Conservation (phyloP, 345 rosid species). For the Camelina neglecta region DNA sequence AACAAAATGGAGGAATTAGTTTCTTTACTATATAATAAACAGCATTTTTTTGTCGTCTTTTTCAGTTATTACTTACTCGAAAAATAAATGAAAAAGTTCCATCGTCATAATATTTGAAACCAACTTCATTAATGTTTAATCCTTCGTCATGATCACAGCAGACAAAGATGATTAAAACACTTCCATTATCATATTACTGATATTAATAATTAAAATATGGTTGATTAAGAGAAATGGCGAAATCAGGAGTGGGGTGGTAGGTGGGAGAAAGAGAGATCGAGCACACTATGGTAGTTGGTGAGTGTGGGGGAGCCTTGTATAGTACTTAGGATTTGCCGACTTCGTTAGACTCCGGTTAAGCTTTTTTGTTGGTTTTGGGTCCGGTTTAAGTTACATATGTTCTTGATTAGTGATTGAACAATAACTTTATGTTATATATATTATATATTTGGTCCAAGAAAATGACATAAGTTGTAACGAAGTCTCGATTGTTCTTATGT, state of each 20-base stretch:
- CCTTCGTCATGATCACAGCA: constrained; percentile 2
- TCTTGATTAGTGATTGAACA: constrained; percentile 8
- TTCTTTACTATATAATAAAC: neutral
- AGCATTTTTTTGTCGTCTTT: neutral
- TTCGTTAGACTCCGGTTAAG: constrained; percentile 23
- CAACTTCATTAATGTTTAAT: constrained; percentile 4
- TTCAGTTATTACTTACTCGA: neutral
- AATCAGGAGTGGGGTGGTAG: constrained; percentile 42
- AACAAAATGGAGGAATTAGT: no score
- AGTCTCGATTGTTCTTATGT: neutral
- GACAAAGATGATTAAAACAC: constrained; percentile 22
- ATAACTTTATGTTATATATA: neutral
- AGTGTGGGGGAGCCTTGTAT: constrained; percentile 26
- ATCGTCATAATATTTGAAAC: constrained; percentile 15
- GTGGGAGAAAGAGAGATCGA: constrained; percentile 41
- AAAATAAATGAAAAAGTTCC: neutral
- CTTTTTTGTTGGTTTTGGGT: constrained; percentile 19
- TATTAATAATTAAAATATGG: neutral
- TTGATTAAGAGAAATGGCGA: constrained; percentile 27
- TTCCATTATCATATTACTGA: neutral
- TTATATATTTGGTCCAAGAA: constrained; percentile 12
- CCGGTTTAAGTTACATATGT: constrained; percentile 19
- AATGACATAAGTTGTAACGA: constrained; percentile 1
- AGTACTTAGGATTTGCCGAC: constrained; percentile 39
- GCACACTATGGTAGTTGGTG: constrained; percentile 33